Evolutionary conservation across 345 rosid species (phyloP).

Genomic region (Hypericum androsaemum): DNA sequence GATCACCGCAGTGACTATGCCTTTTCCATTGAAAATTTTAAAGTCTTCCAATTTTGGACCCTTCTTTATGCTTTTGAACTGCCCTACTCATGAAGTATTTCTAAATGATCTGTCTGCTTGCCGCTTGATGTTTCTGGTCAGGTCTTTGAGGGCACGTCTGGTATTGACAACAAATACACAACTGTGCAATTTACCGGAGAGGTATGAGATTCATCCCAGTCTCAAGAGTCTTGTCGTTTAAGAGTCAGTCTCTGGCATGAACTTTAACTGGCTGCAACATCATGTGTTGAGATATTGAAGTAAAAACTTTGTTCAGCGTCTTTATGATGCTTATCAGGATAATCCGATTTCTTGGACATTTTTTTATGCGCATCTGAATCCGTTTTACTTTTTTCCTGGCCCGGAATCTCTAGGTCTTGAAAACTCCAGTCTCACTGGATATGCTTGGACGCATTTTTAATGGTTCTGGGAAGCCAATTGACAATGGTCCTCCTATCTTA

Average conservation of each 20-base stretch:
- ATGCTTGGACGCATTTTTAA: constrained; percentile 95
- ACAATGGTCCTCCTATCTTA: constrained; percentile 87
- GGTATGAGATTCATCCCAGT: constrained; percentile 29
- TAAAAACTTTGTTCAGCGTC: no score
- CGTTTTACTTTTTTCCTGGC: neutral
- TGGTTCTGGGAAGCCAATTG: constrained; percentile 96
- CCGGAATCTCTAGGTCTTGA: constrained; percentile 52
- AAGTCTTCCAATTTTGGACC: no score
- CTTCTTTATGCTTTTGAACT: neutral
- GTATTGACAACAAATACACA: constrained; percentile 84
- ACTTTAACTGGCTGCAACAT: no score
- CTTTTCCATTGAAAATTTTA: no score
- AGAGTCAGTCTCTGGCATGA: no score
- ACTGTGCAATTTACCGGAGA: constrained; percentile 94
- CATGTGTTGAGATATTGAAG: no score
- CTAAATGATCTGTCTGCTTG: neutral
- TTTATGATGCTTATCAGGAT: no score
- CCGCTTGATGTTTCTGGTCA: constrained; percentile 15
- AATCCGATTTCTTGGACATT: no score
- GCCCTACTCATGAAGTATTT: neutral
- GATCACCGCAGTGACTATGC: no score
- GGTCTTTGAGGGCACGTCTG: constrained; percentile 97
- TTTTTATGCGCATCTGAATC: neutral
- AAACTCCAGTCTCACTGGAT: constrained; percentile 87
- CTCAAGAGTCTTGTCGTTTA: no score